Evolutionary conservation across 2,329 filamentous ascomycete genomes (phyloP).

Genomic region (Colletotrichum phormii): DNA sequence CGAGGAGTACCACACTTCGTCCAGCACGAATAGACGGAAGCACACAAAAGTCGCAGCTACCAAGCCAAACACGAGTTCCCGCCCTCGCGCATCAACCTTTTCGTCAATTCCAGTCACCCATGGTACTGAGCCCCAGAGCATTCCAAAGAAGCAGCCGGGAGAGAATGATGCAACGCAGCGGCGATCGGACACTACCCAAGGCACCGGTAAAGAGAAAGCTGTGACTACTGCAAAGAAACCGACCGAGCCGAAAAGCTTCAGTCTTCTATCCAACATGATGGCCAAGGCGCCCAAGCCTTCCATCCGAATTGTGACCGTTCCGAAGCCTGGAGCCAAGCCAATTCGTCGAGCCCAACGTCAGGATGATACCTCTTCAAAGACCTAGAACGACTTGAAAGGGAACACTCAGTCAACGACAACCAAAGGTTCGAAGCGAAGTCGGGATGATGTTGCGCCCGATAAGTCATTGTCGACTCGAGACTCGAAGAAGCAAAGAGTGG

Average conservation of each 20-base stretch:
- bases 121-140: background rate
- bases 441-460: background rate
- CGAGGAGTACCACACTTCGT: background rate
- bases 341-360: background rate
- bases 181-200: background rate
- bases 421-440: background rate
- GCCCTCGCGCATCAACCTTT: background rate
- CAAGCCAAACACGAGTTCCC: background rate
- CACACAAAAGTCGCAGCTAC: background rate
- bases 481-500: background rate
- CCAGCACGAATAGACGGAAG: background rate
- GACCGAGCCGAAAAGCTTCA: background rate
- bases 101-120: background rate
- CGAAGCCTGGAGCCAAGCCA: background rate
- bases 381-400: conserved; percentile 20
- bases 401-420: background rate
- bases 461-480: background rate
- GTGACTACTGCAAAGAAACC: background rate
- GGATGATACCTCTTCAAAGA: conserved; percentile 11
- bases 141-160: background rate
- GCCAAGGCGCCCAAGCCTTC: conserved; percentile 12
- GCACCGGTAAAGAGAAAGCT: no score
- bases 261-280: conserved; percentile 4
- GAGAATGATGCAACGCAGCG: background rate
- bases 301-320: conserved; percentile 5